Evolutionary conservation across 2,329 filamentous ascomycete species (phyloP).

Genomic region (Colletotrichum gloeosporioides): DNA sequence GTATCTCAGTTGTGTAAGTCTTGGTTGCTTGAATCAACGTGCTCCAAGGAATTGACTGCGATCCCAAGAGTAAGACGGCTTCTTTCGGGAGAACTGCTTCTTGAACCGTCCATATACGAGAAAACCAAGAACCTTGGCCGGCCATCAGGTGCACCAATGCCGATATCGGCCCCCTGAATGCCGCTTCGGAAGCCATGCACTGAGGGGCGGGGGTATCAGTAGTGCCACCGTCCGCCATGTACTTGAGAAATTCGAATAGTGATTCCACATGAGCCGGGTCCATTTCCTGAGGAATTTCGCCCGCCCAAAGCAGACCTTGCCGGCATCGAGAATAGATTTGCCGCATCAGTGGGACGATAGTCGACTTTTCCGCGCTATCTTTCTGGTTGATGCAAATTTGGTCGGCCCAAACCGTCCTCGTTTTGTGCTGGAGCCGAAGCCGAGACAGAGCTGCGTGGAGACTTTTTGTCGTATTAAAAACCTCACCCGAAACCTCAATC

Average conservation of each 20-base stretch:
- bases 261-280: neutral
- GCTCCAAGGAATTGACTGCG: neutral
- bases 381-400: neutral
- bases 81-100: neutral
- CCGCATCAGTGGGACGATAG: neutral
- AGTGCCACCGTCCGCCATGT: neutral
- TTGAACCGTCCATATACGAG: neutral
- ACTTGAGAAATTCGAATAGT: neutral
- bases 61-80: neutral
- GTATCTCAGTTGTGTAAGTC: neutral
- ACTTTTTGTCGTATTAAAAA: rapidly evolving
- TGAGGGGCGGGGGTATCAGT: neutral
- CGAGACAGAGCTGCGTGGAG: neutral
- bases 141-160: neutral
- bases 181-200: neutral
- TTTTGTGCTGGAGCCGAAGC: rapidly evolving
- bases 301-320: neutral
- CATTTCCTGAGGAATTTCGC: neutral
- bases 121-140: neutral
- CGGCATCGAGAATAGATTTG: neutral
- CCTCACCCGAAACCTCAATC: neutral
- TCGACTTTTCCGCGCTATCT: neutral
- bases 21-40: neutral
- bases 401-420: neutral
- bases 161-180: neutral